Evolutionary conservation across 768 basidiomycete species (phyloP), one percentile per base, ranked within the genome.

Genomic region (Guyanaporus albipodus): DNA sequence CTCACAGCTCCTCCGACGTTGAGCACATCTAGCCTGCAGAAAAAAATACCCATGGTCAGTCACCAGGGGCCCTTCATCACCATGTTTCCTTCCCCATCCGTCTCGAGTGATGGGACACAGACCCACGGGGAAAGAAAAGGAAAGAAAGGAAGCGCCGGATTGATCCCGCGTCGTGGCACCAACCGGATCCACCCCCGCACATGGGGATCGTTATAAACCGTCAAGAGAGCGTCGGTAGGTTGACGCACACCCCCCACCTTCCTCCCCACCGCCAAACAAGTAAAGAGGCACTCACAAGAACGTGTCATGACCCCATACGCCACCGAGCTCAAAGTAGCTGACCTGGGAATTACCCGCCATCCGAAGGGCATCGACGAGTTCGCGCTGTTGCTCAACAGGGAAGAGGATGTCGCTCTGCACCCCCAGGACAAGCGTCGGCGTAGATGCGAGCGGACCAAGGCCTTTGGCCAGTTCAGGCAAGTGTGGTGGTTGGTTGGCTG

Each of bases 291-390:
- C 85, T 76, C 59, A 87, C 82, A 98, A 71, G 72, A 97, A 97
- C 18, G 93, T 97, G 68, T 99, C 95, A 61, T 99, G 95, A 2
- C 96, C 96, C 94, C 93, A 98, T n/a, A 98, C 94, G 8, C 95
- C 94, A 22, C 95, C 95, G 2, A 98, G 77, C 68, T 98, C 96
- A 63, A 95, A 99, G 67, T 97, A 98, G 49, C 89, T 87, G 22
- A 99, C 96, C 47, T 77, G 72, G 14, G 81, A 68, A 65, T 97
- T 98, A 0, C 96, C 96, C 1, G 86, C 82, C 78, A 91, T 79
- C 50, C 91, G 79, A 52, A 99, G 69, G 19, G 94, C 95, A 64
- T 96, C 92, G 6, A 85, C 92, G 8, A 95, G 73, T 69, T 99
- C 96, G 31, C 95, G 75, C 63, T 98, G 96, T 68, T 99, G 96